Evolutionary conservation across 2,329 filamentous ascomycete genomes (phyloP), one percentile per base, ranked within the genome.

Genomic region (Penicillium sp.): DNA sequence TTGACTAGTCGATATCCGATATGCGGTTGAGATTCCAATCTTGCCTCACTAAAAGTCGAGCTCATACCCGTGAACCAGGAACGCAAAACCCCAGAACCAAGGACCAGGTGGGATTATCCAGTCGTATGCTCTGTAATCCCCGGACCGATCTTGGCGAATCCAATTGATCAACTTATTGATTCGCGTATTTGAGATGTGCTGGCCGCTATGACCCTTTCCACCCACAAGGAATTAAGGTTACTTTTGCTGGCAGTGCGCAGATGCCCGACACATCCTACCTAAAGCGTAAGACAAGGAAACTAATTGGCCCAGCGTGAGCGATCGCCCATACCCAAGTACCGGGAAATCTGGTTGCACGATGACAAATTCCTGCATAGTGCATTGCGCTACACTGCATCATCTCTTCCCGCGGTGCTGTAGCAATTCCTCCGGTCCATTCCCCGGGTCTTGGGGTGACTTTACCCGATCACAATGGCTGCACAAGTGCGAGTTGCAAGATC

Each of bases 341-440:
- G 39, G 54, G 56, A 52, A 33, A 54, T 15, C 37, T 30, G 45
- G 51, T 54, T 49, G 46, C 49, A 54, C 48, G 20, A 52, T 59
- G 56, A 56, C 56, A 56, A 56, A 59, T 59, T 59, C 45, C 45
- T 59, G 53, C 53, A 57, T 50, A 45, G 32, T 13, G 48, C 41
- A 51, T 55, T 36, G 44, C 50, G 39, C 39, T 46, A 46, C 34
- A 17, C 33, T 40, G 30, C 39, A 41, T 41, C 49, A n/a, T 17
- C n/a, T 27, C 39, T 42, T 30, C 42, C 40, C 53, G 33, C 49
- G 40, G 47, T 40, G 51, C 21, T 46, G 26, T 53, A 46, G 47
- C 44, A 50, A 47, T 52, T 41, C 26, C 20, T 55, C 52, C 51
- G 51, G 48, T 20, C 33, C 52, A 56, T 52, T 56, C 56, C 49